Percentiles rank a stretch among this genome's conserved stretches.
These are phyloP conservation scores for Aspergillus brasiliensis DNA, from an alignment of 2,329 filamentous ascomycete genomes.

Conservation along the genomic window DNA sequence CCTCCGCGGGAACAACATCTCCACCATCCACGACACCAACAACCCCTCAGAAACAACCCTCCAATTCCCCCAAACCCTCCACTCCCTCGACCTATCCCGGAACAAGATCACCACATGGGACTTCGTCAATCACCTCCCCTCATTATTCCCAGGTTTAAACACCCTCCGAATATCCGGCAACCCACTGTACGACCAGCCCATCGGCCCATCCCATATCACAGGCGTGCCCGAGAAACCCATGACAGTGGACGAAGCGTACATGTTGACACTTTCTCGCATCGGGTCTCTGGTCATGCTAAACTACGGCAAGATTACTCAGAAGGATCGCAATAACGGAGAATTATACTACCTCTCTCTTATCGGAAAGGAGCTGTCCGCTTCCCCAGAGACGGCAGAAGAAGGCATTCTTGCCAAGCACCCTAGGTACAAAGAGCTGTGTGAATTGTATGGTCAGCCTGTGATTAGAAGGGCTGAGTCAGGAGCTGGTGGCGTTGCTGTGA, in stretches of 20 bases:
- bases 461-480: slow-evolving; percentile 51
- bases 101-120: slow-evolving; percentile 70
- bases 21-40: slow-evolving; percentile 42
- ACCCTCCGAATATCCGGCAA: slow-evolving; percentile 83
- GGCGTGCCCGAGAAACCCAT: slow-evolving; percentile 43
- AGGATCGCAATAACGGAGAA: slow-evolving; percentile 84
- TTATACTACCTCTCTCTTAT: slow-evolving; percentile 91
- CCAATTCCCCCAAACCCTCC: slow-evolving; percentile 57
- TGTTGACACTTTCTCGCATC: slow-evolving; percentile 81
- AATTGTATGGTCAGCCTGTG: slow-evolving; percentile 71
- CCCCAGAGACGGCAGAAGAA: slow-evolving; percentile 45
- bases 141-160: slow-evolving; percentile 70
- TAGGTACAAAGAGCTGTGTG: slow-evolving; percentile 73
- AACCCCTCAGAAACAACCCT: slow-evolving; percentile 38
- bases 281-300: slow-evolving; percentile 64
- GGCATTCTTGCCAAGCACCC: slow-evolving; percentile 66
- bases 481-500: slow-evolving; percentile 45
- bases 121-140: slow-evolving; percentile 70
- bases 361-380: slow-evolving; percentile 66
- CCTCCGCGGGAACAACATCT: slow-evolving; percentile 76
- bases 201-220: slow-evolving; percentile 37
- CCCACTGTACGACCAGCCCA: slow-evolving; percentile 68
- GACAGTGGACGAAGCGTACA: slow-evolving; percentile 77
- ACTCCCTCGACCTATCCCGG: slow-evolving; percentile 72
- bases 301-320: slow-evolving; percentile 62